Base-by-base conservation (phyloP, 176 grass and related monocot species). In the Lolium perenne region DNA sequence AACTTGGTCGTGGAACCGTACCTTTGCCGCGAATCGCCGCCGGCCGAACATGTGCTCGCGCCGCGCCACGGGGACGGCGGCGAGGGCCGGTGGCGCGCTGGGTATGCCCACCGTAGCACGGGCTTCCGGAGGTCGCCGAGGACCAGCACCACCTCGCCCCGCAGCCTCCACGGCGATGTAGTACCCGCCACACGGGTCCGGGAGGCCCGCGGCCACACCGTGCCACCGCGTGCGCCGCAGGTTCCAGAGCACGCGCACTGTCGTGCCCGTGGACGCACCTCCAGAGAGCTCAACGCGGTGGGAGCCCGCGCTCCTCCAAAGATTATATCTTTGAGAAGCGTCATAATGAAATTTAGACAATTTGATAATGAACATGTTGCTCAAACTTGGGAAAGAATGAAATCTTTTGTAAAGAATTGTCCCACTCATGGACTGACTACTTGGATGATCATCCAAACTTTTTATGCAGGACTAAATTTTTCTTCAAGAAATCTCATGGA, bases 241-340 rank as follows among this genome's bases (percentile, higher is more conserved):
- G 88, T 97, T 91, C 95, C 95, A 97, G 4, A 86, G 49, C 61
- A 97, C 93, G 53, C 90, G 92, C 21, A 93, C 89, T 23, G 47
- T 74, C 6, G 88, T 29, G 0, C 26, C 50, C 12, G 77, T 16
- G 13, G 78, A 81, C 41, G 82, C 71, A 35, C 56, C 71, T 8
- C 86, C 88, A 14, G 71, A 50, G 67, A 97, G 78, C 17, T 93
- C 78, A 17, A 95, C 83, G 58, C 82, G 85, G 22, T 86, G 86
- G 5, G 90, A 91, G 0, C 93, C 95, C 0, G 92, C 79, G 7
- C 88, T 82, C 6, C 91, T 90, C 93, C 95, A 97, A 29, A 29
- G 29, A 29, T 29, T 29, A 29, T 29, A 29, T 29, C 29, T 29
- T 29, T 29, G 29, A 29, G 29, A 29, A 29, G 29, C 29, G 29